These are phyloP conservation scores for Sarocladium oryzae DNA, from an alignment of 2,329 filamentous ascomycete species.

Conservation along the genomic window DNA sequence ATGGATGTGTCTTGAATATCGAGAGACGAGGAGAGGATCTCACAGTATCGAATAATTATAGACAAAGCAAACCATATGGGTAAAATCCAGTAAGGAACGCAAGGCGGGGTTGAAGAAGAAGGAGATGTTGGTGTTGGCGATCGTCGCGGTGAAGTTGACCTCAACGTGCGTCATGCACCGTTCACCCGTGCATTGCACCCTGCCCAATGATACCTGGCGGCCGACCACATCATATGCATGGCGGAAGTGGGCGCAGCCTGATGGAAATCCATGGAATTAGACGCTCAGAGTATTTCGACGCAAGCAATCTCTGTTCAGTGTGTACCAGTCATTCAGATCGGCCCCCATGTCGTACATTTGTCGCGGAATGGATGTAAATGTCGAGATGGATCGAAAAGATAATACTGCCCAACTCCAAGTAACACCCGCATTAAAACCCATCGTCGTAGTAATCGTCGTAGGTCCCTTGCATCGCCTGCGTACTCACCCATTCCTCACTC, in stretches of 20 bases:
- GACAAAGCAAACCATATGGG: background rate
- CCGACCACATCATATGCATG: background rate
- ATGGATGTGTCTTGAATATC: too few species aligned
- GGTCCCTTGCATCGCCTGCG: constrained; percentile 52
- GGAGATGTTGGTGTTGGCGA: background rate
- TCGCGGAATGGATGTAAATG: too few species aligned
- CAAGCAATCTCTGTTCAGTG: too few species aligned
- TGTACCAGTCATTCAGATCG: too few species aligned
- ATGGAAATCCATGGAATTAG: background rate
- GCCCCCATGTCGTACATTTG: too few species aligned
- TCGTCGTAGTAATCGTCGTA: constrained; percentile 51
- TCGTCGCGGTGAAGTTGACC: background rate
- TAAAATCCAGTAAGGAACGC: background rate
- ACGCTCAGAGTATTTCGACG: background rate
- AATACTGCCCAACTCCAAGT: too few species aligned
- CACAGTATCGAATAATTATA: too few species aligned
- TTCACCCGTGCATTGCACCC: background rate
- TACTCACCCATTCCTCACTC: constrained; percentile 57
- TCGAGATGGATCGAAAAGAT: constrained; percentile 46
- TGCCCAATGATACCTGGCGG: background rate
- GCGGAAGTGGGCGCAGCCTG: background rate
- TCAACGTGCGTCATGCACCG: background rate
- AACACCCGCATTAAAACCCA: background rate
- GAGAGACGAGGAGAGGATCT: too few species aligned
- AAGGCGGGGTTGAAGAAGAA: background rate